A percentile compares a stretch with the other conserved stretches of the same genome.
Evolutionary conservation across 1,139 yeast genomes (phyloP).

Genomic region (Taiozyma sp.): DNA sequence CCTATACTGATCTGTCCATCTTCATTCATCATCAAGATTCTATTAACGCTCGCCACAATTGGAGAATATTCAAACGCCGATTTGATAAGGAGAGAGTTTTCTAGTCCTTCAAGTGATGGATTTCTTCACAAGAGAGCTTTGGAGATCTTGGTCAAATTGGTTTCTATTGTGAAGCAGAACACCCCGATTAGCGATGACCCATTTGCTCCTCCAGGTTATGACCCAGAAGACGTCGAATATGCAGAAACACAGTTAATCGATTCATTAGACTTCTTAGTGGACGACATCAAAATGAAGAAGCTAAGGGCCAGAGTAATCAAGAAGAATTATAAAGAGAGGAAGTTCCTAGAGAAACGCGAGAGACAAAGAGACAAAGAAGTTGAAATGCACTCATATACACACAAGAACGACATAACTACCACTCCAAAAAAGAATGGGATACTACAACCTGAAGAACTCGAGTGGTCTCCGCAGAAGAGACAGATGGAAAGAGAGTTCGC

Average conservation of each 20-base stretch:
- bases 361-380: not conserved
- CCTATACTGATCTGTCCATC: slow-evolving; percentile 19
- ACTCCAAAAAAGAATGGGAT: not conserved
- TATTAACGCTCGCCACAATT: slow-evolving; percentile 20
- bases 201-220: slow-evolving; percentile 2
- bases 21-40: slow-evolving; percentile 13
- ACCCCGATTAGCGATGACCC: slow-evolving; percentile 2
- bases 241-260: slow-evolving; percentile 7
- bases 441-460: not conserved
- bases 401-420: not conserved
- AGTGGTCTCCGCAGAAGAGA: slow-evolving; percentile 21
- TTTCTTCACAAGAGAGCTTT: slow-evolving; percentile 16
- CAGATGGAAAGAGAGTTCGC: slow-evolving; percentile 10
- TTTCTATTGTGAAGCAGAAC: slow-evolving; percentile 8
- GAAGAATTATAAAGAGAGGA: slow-evolving; percentile 9
- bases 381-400: not conserved
- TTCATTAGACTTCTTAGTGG: slow-evolving; percentile 11
- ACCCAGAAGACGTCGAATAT: slow-evolving; percentile 7
- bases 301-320: slow-evolving; percentile 10
- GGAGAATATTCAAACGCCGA: slow-evolving; percentile 19
- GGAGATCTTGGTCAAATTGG: slow-evolving; percentile 10
- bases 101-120: slow-evolving; percentile 3
- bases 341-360: not conserved
- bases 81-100: slow-evolving; percentile 8
- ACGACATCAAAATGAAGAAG: slow-evolving; percentile 1